Percentiles rank a stretch among this genome's conserved stretches.
These are phyloP conservation scores for Saccharomycopsis selenospora DNA, from an alignment of 805 yeast genomes.

Conservation along the genomic window DNA sequence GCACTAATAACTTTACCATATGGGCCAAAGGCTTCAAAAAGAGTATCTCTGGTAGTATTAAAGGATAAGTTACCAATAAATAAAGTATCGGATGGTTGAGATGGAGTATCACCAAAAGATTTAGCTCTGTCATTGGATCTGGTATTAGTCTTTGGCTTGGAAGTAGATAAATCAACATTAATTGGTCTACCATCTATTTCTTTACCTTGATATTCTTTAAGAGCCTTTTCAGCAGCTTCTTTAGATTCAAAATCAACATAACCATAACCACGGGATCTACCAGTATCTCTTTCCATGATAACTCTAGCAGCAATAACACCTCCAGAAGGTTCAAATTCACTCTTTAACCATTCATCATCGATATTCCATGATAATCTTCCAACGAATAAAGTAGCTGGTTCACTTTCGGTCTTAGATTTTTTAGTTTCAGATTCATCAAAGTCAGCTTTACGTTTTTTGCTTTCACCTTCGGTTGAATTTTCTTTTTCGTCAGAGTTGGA, in stretches of 20 bases:
- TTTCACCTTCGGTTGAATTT: slow-evolving; percentile 28
- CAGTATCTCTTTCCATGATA: slow-evolving; percentile 84
- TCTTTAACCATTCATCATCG: slow-evolving; percentile 88
- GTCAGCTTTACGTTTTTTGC: slow-evolving; percentile 30
- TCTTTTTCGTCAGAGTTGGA: slow-evolving; percentile 24
- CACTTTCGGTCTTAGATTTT: slow-evolving; percentile 47
- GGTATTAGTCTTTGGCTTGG: slow-evolving; percentile 58
- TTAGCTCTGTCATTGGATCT: slow-evolving; percentile 72
- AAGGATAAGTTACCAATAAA: slow-evolving; percentile 95
- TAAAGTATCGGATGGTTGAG: slow-evolving; percentile 90
- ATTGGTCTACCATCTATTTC: slow-evolving; percentile 97
- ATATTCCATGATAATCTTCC: slow-evolving; percentile 97
- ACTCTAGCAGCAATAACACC: slow-evolving; percentile 89
- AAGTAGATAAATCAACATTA: slow-evolving; percentile 85
- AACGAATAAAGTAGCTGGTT: slow-evolving; percentile 86
- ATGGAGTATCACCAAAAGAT: slow-evolving; percentile 82
- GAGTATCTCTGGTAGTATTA: slow-evolving; percentile 73
- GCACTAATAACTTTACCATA: slow-evolving; percentile 81
- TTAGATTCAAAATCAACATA: slow-evolving; percentile 87
- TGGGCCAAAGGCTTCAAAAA: slow-evolving; percentile 65
- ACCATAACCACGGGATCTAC: slow-evolving; percentile 94
- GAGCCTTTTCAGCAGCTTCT: slow-evolving; percentile 78
- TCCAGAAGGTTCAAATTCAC: slow-evolving; percentile 76
- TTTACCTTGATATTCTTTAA: slow-evolving; percentile 77
- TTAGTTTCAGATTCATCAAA: slow-evolving; percentile 40